Evolutionary conservation across 768 basidiomycete species (phyloP), one percentile per base, ranked within the genome.

Genomic region (Xerocomellus amylosporus): DNA sequence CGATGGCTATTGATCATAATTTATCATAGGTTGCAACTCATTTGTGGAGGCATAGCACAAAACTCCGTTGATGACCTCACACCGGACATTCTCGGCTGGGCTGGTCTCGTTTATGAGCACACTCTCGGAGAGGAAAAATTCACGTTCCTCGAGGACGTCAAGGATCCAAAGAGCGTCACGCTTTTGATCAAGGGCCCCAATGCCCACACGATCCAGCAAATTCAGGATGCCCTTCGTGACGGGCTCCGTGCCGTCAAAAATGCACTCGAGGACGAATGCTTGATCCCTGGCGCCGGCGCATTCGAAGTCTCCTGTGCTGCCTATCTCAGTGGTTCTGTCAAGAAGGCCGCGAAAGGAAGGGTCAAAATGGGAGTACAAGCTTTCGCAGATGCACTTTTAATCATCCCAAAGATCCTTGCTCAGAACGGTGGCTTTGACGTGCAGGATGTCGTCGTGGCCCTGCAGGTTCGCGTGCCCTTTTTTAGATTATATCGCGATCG

Each of bases 101-200:
- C 97, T 39, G 97, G 97, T 9, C 85, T 98, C 58, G 93, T 99
- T 30, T 99, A 99, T 76, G 97, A 99, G 74, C 94, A 98, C 74
- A 98, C 95, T 19, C 83, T 99, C 31, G 97, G 97, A 60, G 97
- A 99, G 75, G 97, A 99, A 69, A 99, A 98, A 69, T 99, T 81
- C 73, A 99, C 97, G 0, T 98, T 98, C 68, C 78, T 99, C 51
- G 97, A 98, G 73, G 91, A 99, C 59, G 96, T 98, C 71, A 92
- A 88, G 73, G 84, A 88, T 56, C 96, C 97, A 28, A 95, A 91
- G 79, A 88, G 86, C 53, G 97, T 98, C 49, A 98, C 97, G 5
- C 79, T 99, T 53, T 81, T 99, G 58, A 90, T 99, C 77, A 99
- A 99, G 74, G 97, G 95, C 26, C 97, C 96, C 50, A 98, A 99